Evolutionary conservation across 1,139 yeast genomes (phyloP).

Genomic region (Meyerozyma smithsonii): DNA sequence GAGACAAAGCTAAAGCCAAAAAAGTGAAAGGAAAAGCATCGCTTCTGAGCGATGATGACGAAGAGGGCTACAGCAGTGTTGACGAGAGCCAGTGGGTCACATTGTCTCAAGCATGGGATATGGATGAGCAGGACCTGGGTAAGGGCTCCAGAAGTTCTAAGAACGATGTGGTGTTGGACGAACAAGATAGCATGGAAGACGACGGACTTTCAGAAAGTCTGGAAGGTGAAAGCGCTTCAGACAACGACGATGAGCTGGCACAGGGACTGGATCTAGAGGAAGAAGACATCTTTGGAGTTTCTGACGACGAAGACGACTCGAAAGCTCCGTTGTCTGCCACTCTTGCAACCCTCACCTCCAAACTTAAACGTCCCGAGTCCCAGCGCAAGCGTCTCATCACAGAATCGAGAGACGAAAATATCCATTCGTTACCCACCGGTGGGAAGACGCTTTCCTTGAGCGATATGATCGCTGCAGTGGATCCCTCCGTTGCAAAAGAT

Average conservation of each 20-base stretch:
- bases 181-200: conserved; percentile 4
- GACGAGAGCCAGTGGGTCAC: conserved; percentile 76
- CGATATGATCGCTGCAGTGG: conserved; percentile 71
- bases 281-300: conserved; percentile 20
- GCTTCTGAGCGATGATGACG: conserved; percentile 22
- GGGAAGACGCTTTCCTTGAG: conserved; percentile 58
- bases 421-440: conserved; percentile 59
- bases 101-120: conserved; percentile 84
- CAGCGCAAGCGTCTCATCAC: conserved; percentile 40
- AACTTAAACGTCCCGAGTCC: conserved; percentile 29
- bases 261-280: conserved; percentile 11
- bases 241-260: conserved; percentile 13
- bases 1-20: conserved; percentile 47
- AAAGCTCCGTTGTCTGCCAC: conserved; percentile 34
- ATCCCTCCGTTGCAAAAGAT: conserved; percentile 39
- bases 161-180: conserved; percentile 17
- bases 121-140: conserved; percentile 47
- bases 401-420: conserved; percentile 64
- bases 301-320: conserved; percentile 19
- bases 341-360: conserved; percentile 24
- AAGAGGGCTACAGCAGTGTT: conserved; percentile 46
- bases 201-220: conserved; percentile 16
- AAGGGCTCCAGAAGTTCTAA: conserved; percentile 20
- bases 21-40: conserved; percentile 22
- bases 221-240: conserved; percentile 16